Base-by-base conservation (phyloP, 2,329 filamentous ascomycete species). In the Colletotrichum liaoningense region DNA sequence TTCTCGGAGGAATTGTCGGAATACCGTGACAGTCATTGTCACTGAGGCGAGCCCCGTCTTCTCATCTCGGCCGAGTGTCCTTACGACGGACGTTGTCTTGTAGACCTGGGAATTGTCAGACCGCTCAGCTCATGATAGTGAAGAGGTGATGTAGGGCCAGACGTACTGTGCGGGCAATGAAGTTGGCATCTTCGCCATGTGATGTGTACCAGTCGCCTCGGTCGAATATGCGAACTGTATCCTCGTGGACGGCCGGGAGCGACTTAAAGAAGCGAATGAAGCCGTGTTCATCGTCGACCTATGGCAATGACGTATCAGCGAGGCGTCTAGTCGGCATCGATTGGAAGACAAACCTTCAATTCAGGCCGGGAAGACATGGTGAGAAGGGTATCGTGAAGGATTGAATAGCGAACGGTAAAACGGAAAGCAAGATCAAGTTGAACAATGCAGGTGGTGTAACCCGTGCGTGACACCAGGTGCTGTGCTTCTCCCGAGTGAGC, bases 211-310 rank as follows among this genome's bases (percentile, higher is more conserved):
- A 99, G 81, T 99, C 97, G 46, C 94, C 93, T 76, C 97, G 92
- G 79, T 98, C 95, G 80, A 98, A 98, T 73, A 99, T 93, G 67
- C 97, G 93, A 67, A 99, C 89, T 0, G 94, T 95, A 67, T 94
- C 93, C 52, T 91, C 89, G 77, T 91, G 90, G 66, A 91, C 91
- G 16, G 86, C 79, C 6, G 95, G 91, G 3, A 99, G 88, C n/a
- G 92, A 93, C 78, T 96, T 96, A 88, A 97, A 99, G 86, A 95
- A 97, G 78, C 93, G 94, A 85, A 98, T 98, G 87, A 99, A 99
- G 77, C 96, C 95, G 80, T 93, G 92, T 86, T 99, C 97, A 81
- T 99, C 97, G 80, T 99, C 97, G 81, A 98, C 94, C 93, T 95
- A 69, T 9, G 16, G 42, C 8, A 4, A 12, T 66, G 38, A 30